Evolutionary conservation across 345 rosid species (phyloP), one percentile per base, ranked within the genome.

Genomic region (Raphanus raphanistrum): DNA sequence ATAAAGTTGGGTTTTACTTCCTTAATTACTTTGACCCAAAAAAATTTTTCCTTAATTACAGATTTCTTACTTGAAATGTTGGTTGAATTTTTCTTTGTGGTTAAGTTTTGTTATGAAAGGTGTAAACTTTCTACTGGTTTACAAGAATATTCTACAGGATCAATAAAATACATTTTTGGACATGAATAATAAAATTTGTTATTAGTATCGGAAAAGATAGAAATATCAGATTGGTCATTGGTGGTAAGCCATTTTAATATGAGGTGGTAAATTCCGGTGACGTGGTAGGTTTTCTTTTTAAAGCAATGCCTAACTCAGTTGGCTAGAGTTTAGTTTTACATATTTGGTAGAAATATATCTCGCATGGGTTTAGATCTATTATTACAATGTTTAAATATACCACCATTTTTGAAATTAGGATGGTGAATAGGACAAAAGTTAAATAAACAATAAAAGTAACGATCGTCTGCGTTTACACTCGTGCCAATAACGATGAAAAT

Each of bases 241-340:
- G 8, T 52, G 26, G 27, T 50, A 13, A 32, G 50, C 4, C 21
- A 10, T 62, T 6, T 33, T 50, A 50, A 13, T 45, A 10, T 45
- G 55, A 52, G 70, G 52, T 21, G 8, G 2, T 25, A 64, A 64
- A 73, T 64, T 73, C 16, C 63, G 28, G 17, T 21, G 13, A 8
- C 26, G 36, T 63, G 52, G 13, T 50, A 25, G 21, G 55, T 54
- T 16, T 54, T 65, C 17, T 65, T 26, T 65, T 63, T 31, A 52
- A 25, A 64, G 54, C 36, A 5, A 54, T 54, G 41, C 38, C 70
- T 65, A 4, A 63, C 63, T 64, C 41, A 29, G 64, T 17, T 65
- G 64, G 55, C 57, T 13, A 66, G 61, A 66, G 21, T 66, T 55
- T 55, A 5, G 31, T 27, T 66, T 73, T 63, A 64, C 48, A 50